These are phyloP conservation scores for Kodamaea alishanica DNA, from an alignment of 1,139 yeast genomes.

Conservation along the genomic window DNA sequence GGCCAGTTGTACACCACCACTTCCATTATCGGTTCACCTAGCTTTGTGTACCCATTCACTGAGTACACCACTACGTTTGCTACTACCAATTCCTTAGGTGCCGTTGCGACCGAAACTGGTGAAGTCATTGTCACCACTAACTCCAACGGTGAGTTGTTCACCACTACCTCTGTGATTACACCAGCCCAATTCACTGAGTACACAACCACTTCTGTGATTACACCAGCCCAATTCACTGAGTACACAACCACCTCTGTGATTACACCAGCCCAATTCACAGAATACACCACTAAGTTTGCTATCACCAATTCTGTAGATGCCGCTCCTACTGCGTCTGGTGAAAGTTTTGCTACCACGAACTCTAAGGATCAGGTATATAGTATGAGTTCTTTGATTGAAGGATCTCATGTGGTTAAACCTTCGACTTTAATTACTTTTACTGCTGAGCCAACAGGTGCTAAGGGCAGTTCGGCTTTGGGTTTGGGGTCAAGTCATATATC, in stretches of 20 bases:
- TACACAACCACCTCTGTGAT: constrained; percentile 13
- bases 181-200: constrained; percentile 2
- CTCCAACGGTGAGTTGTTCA: constrained; percentile 10
- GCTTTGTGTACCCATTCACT: constrained; percentile 4
- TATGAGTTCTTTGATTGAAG: constrained; percentile 2
- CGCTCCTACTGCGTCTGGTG: constrained; percentile 8
- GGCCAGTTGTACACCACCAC: constrained; percentile 13
- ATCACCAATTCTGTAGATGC: constrained; percentile 12
- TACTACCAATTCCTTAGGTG: constrained; percentile 5
- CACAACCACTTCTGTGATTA: constrained; percentile 5
- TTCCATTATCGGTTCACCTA: constrained; percentile 2
- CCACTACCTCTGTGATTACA: constrained; percentile 3
- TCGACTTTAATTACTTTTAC: no score
- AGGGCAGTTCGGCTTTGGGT: not conserved
- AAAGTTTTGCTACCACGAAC: constrained; percentile 9
- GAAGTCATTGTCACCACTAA: constrained; percentile 7
- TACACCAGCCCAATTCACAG: constrained; percentile 9
- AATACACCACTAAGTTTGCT: constrained; percentile 18
- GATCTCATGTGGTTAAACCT: no score
- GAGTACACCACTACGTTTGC: constrained; percentile 9
- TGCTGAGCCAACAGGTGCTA: no score
- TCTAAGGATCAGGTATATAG: constrained; percentile 4
- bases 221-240: constrained; percentile 11
- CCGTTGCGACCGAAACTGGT: constrained; percentile 2
- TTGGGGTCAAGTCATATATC: constrained; percentile 1